Evolutionary conservation across 2,329 filamentous ascomycete species (phyloP), one percentile per base, ranked within the genome.

Genomic region (Beauveria sp.): DNA sequence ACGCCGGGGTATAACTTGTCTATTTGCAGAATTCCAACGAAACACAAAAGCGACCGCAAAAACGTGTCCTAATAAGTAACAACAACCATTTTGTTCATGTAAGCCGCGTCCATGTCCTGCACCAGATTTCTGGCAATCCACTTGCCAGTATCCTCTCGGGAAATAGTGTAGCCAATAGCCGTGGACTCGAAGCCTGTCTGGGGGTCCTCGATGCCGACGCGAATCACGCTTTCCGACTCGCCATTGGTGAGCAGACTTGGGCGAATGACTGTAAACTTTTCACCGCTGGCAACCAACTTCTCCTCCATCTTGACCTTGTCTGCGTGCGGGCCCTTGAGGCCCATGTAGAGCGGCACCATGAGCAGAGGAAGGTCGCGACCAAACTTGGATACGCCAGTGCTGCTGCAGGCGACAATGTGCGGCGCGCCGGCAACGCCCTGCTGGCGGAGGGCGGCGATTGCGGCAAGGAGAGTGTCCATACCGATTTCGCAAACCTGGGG

Each of bases 261-360:
- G 1, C 77, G 67, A 3, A 78, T 69, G 14, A 78, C 54, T 14
- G 71, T 72, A 58, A 70, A 78, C 26, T 64, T 62, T 61, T 76
- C 74, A 6, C 63, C 69, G 53, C 68, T 69, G 1, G 45, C 67
- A 0, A 49, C 53, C 8, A 77, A 49, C 5, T 20, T 54, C 22
- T 66, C 59, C 69, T 83, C 81, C 77, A 81, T 80, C 24, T 67
- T 70, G 55, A 67, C 68, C 71, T 83, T 84, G 64, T 83, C 81
- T 9, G 60, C 67, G 65, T 81, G 80, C 14, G 80, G 76, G 20
- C 71, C 71, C 47, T 67, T 66, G 3, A 82, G 68, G 28, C 77
- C 56, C 57, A 72, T 63, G 65, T 82, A 83, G 5, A 83, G 62
- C 0, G 79, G 79, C 3, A 71, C 50, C 65, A 79, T 69, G 0